Percentiles rank a stretch among this genome's conserved stretches.
Evolutionary conservation across 2,329 filamentous ascomycete species (phyloP).

Genomic region (Hymenoscyphus scutula): DNA sequence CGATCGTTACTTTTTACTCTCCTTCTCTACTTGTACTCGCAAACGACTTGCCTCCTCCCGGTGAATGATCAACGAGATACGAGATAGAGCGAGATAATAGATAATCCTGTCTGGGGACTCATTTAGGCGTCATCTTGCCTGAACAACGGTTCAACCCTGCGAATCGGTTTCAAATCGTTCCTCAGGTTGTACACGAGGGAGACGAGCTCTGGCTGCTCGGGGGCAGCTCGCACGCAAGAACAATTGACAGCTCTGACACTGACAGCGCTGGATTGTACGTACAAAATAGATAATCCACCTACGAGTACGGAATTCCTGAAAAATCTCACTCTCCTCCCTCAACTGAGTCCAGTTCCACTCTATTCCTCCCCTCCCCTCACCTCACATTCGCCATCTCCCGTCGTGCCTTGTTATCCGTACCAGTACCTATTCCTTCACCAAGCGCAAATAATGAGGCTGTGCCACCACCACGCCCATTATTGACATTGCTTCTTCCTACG

Average conservation of each 20-base stretch:
- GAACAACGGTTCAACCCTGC: neutral
- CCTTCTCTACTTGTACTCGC: no score
- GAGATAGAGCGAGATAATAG: no score
- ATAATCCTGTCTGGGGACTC: neutral
- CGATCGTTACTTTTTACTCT: no score
- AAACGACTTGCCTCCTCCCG: no score
- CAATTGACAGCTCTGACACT: no score
- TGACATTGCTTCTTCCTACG: neutral
- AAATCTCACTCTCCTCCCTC: no score
- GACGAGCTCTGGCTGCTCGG: neutral
- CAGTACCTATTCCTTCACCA: conserved; percentile 3
- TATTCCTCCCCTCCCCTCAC: no score
- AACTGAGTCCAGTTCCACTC: no score
- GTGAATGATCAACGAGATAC: no score
- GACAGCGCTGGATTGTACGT: neutral
- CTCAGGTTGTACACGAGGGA: no score
- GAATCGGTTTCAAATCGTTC: neutral
- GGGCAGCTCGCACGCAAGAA: no score
- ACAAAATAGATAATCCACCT: neutral
- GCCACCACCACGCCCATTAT: neutral
- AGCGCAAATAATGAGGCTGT: conserved; percentile 1
- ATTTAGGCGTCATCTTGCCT: neutral
- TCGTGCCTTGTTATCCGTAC: neutral
- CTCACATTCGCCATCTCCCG: neutral
- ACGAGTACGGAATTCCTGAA: no score